Conservation (phyloP, 352 stramenopile species). For the Albugo candida region DNA sequence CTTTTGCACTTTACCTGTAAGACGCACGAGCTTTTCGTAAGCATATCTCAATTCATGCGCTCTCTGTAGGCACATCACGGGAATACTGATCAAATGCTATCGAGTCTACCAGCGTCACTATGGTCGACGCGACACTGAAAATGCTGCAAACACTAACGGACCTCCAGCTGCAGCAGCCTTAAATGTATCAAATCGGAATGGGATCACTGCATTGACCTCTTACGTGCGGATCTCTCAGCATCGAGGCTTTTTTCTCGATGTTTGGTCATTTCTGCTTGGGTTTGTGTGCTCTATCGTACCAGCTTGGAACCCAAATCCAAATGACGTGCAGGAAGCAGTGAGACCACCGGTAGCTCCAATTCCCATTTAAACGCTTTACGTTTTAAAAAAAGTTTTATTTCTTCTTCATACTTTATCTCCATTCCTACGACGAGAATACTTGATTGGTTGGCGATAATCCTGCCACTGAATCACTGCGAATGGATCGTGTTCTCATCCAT, state of each 20-base stretch:
- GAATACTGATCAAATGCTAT: constrained; percentile 67
- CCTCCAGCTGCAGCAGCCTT: too few species aligned
- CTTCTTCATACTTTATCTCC: too few species aligned
- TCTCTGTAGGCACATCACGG: constrained; percentile 38
- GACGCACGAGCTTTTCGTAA: not conserved
- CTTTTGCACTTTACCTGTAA: constrained; percentile 26
- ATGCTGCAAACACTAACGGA: constrained; percentile 6
- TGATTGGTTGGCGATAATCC: too few species aligned
- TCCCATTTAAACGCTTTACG: constrained; percentile 45
- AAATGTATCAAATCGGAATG: not conserved
- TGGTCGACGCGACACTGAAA: constrained; percentile 9
- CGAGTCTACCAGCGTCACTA: constrained; percentile 32
- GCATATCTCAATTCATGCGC: not conserved
- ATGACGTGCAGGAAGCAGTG: constrained; percentile 14
- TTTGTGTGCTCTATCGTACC: constrained; percentile 58
- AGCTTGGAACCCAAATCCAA: constrained; percentile 48
- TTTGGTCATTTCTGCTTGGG: constrained; percentile 62
- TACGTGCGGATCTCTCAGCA: constrained; percentile 55
- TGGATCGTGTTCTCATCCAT: too few species aligned
- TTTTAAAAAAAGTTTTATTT: too few species aligned
- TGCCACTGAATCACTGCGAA: too few species aligned
- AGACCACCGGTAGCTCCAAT: constrained; percentile 14
- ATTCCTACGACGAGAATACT: too few species aligned
- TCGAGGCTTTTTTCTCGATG: constrained; percentile 41
- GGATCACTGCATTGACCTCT: constrained; percentile 15